Base-by-base conservation (phyloP, 805 yeast species). In the Pichia gijzeniarum region DNA sequence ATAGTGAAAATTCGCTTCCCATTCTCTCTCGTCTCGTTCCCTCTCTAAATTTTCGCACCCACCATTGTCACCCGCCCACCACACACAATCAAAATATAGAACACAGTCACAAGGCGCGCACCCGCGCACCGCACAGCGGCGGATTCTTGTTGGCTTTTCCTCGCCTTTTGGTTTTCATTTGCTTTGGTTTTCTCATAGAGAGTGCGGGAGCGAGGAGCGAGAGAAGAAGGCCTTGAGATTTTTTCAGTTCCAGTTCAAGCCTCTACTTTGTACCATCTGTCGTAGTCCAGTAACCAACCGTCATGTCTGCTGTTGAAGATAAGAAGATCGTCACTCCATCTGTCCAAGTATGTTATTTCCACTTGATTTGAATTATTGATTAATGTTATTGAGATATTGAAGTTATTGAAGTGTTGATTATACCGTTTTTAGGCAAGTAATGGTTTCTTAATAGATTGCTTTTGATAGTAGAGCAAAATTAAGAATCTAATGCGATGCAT, bases 271-370 rank as follows among this genome's bases (percentile, higher is more conserved):
- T 4, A 32, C 5, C 8, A 8, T 7, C 18, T 32, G 10, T 37
- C 40, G 5, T 38, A 25, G 9, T 25, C 20, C 47, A 35, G 20
- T 8, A 35, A 44, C 34, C 40, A 39, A 28, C 34, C 40, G 37
- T 47, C 45, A 61, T 60, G 63, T 59, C 88, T 68, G 72, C 74
- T 72, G 48, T 45, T 31, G 48, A 46, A 43, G 38, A 17, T 21
- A 37, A 32, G 35, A 50, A 50, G 46, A 40, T 43, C 41, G 52
- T 41, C 34, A 45, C 45, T 38, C 88, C 85, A 80, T 82, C 90
- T 76, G 91, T 85, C 71, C 90, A 83, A 80, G 89, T 82, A 82
- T 77, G 89, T 82, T 5, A 31, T 16, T 14, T 12, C 34, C 28
- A 25, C 10, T 10, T 25, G 10, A 25, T 25, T 25, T 10, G 28